Evolutionary conservation across 2,329 filamentous ascomycete species (phyloP).

Genomic region (Botrytis deweyae): DNA sequence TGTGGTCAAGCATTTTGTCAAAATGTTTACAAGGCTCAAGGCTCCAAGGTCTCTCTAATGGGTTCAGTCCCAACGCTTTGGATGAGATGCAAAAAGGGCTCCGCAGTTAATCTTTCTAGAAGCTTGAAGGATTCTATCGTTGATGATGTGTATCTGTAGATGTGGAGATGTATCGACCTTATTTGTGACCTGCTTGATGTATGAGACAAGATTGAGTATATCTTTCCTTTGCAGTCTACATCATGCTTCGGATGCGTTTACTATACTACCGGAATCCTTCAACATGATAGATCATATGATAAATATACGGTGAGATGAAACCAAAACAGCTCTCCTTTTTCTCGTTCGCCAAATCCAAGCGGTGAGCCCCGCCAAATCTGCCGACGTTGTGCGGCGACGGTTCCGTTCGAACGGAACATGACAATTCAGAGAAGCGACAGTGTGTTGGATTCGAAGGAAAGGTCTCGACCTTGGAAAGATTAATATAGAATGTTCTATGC

Average conservation of each 20-base stretch:
- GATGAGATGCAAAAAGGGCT: slow-evolving; percentile 12
- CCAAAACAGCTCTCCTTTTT: not conserved
- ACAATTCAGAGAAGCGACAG: not conserved
- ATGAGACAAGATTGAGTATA: not conserved
- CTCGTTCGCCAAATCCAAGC: slow-evolving; percentile 14
- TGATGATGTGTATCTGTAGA: slow-evolving; percentile 16
- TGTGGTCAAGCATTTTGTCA: not conserved
- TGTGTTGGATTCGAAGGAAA: not conserved
- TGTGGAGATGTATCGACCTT: slow-evolving; percentile 11
- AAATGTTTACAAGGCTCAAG: slow-evolving; percentile 14
- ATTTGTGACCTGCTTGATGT: slow-evolving; percentile 1
- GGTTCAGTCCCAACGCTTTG: slow-evolving; percentile 20
- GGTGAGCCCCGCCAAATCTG: not conserved
- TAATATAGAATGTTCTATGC: not conserved
- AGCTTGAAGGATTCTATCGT: slow-evolving; percentile 1
- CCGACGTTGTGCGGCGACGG: not conserved
- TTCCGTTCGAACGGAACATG: not conserved
- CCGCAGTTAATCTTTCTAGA: slow-evolving; percentile 22
- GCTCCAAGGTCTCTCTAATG: slow-evolving; percentile 1
- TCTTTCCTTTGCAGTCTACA: not conserved
- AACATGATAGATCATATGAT: not conserved
- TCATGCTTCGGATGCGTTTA: not conserved
- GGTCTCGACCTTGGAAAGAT: not conserved
- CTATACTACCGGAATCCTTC: not conserved
- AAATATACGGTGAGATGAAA: slow-evolving; percentile 16